Conservation (phyloP, 768 basidiomycete species). For the Suillus fuscotomentosus region DNA sequence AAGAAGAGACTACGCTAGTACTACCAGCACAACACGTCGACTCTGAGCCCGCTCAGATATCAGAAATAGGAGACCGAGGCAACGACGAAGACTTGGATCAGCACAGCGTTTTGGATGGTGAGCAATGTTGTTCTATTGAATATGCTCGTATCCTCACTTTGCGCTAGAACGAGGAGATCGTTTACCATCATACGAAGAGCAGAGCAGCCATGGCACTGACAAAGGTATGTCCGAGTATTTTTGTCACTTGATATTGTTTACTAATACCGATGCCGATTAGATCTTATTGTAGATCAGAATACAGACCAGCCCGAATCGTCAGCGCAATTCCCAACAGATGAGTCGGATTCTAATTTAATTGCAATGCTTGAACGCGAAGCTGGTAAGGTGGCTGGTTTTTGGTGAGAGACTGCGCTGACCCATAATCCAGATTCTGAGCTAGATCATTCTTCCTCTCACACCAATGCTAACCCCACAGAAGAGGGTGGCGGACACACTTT, state of each 20-base stretch:
- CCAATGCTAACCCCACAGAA: constrained; percentile 11
- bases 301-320: background rate
- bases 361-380: constrained; percentile 28
- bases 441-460: constrained; percentile 19
- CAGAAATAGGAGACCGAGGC: background rate
- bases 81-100: no score
- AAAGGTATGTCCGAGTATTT: background rate
- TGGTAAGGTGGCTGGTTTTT: constrained; percentile 18
- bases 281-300: background rate
- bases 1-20: constrained; percentile 17
- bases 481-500: constrained; percentile 16
- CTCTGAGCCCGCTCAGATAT: constrained; percentile 2
- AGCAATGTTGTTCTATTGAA: background rate
- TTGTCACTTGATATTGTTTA: background rate
- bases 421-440: constrained; percentile 23
- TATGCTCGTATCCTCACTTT: background rate
- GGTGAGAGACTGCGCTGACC: constrained; percentile 11
- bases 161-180: background rate
- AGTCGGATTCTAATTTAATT: constrained; percentile 28
- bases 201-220: background rate
- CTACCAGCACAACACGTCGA: constrained; percentile 10
- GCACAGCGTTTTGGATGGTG: background rate
- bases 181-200: background rate
- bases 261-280: background rate
- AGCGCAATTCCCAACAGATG: constrained; percentile 16